These are phyloP conservation scores for Nannizzia gypsea DNA, from an alignment of 2,329 filamentous ascomycete genomes.

Conservation along the genomic window DNA sequence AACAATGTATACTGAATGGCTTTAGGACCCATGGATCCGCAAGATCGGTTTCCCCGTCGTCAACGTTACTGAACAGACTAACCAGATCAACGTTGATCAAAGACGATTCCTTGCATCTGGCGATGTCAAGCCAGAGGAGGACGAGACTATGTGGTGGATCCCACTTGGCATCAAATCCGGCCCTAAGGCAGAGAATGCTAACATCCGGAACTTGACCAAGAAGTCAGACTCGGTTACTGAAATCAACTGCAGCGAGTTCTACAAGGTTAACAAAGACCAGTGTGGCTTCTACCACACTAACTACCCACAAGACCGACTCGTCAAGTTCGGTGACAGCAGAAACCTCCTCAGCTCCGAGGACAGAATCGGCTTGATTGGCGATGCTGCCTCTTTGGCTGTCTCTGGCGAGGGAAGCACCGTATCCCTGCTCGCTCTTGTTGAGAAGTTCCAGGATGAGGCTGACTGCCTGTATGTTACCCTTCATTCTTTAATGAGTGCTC, in stretches of 20 bases:
- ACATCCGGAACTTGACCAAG: slow-evolving; percentile 56
- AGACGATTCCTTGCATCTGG: slow-evolving; percentile 83
- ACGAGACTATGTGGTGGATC: slow-evolving; percentile 90
- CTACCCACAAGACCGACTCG: slow-evolving; percentile 73
- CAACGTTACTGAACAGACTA: slow-evolving; percentile 67
- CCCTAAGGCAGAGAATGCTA: slow-evolving; percentile 48
- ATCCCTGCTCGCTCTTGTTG: slow-evolving; percentile 68
- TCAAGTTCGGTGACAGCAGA: slow-evolving; percentile 65
- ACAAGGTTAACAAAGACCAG: slow-evolving; percentile 84
- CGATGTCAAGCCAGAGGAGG: slow-evolving; percentile 81
- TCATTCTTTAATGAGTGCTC: neutral
- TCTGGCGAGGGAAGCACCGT: slow-evolving; percentile 75
- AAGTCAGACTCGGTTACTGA: slow-evolving; percentile 63
- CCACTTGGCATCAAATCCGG: slow-evolving; percentile 77
- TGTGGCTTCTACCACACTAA: slow-evolving; percentile 89
- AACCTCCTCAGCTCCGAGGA: slow-evolving; percentile 69
- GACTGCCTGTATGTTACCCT: slow-evolving; percentile 54
- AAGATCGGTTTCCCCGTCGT: slow-evolving; percentile 92
- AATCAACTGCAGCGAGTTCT: slow-evolving; percentile 58
- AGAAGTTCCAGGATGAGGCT: slow-evolving; percentile 69
- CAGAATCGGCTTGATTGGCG: slow-evolving; percentile 84
- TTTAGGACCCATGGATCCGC: slow-evolving; percentile 69
- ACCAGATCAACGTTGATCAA: slow-evolving; percentile 61
- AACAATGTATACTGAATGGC: slow-evolving; percentile 7
- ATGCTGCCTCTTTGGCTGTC: slow-evolving; percentile 77